phyloP scores from a whole-genome alignment of 345 rosid species.

The Eucalyptus erythrocorys region DNA sequence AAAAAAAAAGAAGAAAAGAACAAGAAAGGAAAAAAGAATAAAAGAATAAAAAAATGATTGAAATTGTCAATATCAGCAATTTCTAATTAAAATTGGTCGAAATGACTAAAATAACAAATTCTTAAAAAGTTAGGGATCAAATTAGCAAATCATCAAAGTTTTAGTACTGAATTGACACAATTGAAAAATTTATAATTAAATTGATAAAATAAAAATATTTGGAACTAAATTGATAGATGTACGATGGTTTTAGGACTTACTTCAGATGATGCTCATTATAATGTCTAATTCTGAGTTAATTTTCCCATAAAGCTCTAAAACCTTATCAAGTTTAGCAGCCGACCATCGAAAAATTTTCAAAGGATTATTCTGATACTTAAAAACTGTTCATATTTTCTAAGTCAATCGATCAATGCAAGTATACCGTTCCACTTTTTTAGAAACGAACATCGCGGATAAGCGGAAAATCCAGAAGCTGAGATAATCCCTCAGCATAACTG shows the following conservation, averaged over 20 bases:
- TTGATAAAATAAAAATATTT: too few relatives aligned
- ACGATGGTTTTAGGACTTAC: too few relatives aligned
- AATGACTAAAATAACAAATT: too few relatives aligned
- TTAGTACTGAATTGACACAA: too few relatives aligned
- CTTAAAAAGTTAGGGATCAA: too few relatives aligned
- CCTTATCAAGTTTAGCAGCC: not conserved
- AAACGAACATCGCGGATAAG: not conserved
- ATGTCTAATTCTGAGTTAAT: not conserved
- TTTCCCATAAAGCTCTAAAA: not conserved
- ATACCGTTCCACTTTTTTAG: not conserved
- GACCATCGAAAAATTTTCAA: not conserved
- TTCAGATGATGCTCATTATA: not conserved
- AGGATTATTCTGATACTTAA: not conserved
- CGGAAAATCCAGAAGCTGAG: not conserved
- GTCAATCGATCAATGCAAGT: not conserved
- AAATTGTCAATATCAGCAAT: too few relatives aligned
- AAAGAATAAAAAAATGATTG: too few relatives aligned
- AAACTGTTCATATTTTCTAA: not conserved
- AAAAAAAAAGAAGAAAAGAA: too few relatives aligned
- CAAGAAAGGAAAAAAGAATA: too few relatives aligned
- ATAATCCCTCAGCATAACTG: not conserved
- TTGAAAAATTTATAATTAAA: too few relatives aligned
- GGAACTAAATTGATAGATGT: accelerated
- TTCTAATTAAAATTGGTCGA: accelerated
- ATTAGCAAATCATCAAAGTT: too few relatives aligned